These are phyloP conservation scores for Kalmusia sp. DNA, from an alignment of 2,329 filamentous ascomycete genomes.

Conservation along the genomic window DNA sequence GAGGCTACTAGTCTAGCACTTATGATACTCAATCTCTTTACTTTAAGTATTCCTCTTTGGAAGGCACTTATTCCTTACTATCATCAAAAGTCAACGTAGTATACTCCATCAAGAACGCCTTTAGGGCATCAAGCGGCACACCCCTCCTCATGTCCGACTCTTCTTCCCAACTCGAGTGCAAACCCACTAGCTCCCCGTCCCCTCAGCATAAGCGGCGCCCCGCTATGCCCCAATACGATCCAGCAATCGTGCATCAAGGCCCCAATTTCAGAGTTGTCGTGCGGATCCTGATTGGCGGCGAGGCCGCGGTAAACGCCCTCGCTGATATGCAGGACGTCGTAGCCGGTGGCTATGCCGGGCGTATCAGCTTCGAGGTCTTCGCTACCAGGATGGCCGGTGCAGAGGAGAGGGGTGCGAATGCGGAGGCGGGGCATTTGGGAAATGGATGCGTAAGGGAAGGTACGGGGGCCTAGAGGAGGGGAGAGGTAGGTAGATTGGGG, in stretches of 20 bases:
- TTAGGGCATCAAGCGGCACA: conserved; percentile 54
- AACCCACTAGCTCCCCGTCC: conserved; percentile 54
- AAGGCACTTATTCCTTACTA: not conserved
- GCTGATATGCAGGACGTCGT: conserved; percentile 58
- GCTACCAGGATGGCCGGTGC: conserved; percentile 51
- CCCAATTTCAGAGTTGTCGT: conserved; percentile 62
- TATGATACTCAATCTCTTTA: not conserved
- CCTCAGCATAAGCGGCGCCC: conserved; percentile 56
- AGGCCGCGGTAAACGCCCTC: conserved; percentile 53
- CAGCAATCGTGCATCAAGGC: conserved; percentile 61
- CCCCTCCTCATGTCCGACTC: conserved; percentile 60
- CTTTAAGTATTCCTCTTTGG: not conserved
- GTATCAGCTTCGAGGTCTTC: conserved; percentile 54
- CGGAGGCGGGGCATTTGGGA: conserved; percentile 15
- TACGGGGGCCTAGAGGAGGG: not conserved
- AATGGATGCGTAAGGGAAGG: conserved; percentile 25
- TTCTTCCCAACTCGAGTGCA: conserved; percentile 64
- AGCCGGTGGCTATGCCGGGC: conserved; percentile 49
- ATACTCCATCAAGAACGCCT: conserved; percentile 43
- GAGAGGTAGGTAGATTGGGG: too few species aligned
- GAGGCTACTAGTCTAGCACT: too few species aligned
- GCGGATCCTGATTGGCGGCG: conserved; percentile 48
- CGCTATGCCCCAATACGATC: conserved; percentile 67
- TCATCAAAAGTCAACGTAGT: not conserved
- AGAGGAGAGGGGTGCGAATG: conserved; percentile 33